Evolutionary conservation across 768 basidiomycete genomes (phyloP).

Genomic region (Polyporus arcularius): DNA sequence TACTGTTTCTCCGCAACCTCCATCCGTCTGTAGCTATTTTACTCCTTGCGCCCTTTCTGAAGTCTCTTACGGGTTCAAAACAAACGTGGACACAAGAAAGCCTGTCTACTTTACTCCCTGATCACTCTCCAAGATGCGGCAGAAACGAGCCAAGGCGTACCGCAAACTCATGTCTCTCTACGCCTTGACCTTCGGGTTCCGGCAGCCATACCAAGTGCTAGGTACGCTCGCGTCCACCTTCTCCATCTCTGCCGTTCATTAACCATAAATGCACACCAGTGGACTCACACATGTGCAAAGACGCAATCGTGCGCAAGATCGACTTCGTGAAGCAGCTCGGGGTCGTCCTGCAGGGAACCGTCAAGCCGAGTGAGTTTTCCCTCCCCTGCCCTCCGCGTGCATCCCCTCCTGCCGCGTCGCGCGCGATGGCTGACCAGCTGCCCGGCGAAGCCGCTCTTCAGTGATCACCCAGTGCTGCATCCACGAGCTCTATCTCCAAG

Average conservation of each 20-base stretch:
- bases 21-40: neutral
- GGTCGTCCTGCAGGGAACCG: constrained; percentile 79
- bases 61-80: too few relatives aligned
- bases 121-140: constrained; percentile 61
- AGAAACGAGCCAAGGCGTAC: constrained; percentile 94
- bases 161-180: constrained; percentile 93
- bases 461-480: constrained; percentile 99
- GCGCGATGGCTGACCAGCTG: constrained; percentile 14
- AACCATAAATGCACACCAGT: constrained; percentile 44
- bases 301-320: constrained; percentile 65
- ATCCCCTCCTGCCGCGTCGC: neutral
- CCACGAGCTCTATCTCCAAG: constrained; percentile 87
- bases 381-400: neutral
- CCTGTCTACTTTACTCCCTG: too few relatives aligned
- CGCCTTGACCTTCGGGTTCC: constrained; percentile 82
- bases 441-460: constrained; percentile 51
- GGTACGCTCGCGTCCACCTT: constrained; percentile 43
- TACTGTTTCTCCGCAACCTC: neutral
- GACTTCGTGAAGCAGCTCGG: constrained; percentile 77
- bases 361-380: constrained; percentile 82
- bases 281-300: constrained; percentile 81
- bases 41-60: neutral
- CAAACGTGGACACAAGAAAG: too few relatives aligned
- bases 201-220: constrained; percentile 92
- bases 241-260: too few relatives aligned